phyloP scores from a whole-genome alignment of 2,329 filamentous ascomycete genomes.

The Pseudogymnoascus sp. region DNA sequence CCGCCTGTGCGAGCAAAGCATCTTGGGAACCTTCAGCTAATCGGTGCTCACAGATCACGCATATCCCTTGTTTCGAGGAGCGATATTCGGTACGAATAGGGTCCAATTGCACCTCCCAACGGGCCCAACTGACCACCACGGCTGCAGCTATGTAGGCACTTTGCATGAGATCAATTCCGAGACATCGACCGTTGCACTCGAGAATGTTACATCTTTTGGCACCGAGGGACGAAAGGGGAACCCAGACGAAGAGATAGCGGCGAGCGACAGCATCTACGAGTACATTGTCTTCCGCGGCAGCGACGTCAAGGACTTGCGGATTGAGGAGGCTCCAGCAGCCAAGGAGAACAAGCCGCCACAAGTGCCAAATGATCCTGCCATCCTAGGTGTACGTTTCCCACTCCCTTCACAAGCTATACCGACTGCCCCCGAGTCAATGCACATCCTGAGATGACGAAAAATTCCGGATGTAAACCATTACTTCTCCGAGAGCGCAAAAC shows the following conservation, averaged over 20 bases:
- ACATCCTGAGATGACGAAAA: conserved; percentile 65
- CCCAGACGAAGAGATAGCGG: conserved; percentile 71
- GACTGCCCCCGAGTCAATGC: conserved; percentile 1
- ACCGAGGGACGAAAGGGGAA: conserved; percentile 81
- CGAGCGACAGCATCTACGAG: conserved; percentile 86
- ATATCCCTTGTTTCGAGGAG: conserved; percentile 97
- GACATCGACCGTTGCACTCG: conserved; percentile 89
- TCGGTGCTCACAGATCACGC: conserved; percentile 54
- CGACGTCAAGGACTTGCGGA: conserved; percentile 95
- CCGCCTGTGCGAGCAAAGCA: not conserved
- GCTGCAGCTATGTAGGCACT: conserved; percentile 77
- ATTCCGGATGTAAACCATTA: conserved; percentile 94
- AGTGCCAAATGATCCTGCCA: conserved; percentile 90
- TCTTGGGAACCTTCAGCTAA: conserved; percentile 19
- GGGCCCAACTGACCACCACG: conserved; percentile 19
- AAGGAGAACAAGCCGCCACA: conserved; percentile 68
- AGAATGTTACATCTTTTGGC: conserved; percentile 90
- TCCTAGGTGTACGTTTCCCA: conserved; percentile 82
- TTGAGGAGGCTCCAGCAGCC: conserved; percentile 71
- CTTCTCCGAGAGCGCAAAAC: conserved; percentile 87
- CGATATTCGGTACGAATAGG: conserved; percentile 72
- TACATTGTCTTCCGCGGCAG: conserved; percentile 98
- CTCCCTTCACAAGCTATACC: conserved; percentile 13
- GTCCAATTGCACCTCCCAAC: conserved; percentile 11
- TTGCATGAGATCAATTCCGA: conserved; percentile 98